A percentile compares a stretch with the other conserved stretches of the same genome.
Evolutionary conservation across 2,329 filamentous ascomycete species (phyloP).

Genomic region (Penicillium sp.): DNA sequence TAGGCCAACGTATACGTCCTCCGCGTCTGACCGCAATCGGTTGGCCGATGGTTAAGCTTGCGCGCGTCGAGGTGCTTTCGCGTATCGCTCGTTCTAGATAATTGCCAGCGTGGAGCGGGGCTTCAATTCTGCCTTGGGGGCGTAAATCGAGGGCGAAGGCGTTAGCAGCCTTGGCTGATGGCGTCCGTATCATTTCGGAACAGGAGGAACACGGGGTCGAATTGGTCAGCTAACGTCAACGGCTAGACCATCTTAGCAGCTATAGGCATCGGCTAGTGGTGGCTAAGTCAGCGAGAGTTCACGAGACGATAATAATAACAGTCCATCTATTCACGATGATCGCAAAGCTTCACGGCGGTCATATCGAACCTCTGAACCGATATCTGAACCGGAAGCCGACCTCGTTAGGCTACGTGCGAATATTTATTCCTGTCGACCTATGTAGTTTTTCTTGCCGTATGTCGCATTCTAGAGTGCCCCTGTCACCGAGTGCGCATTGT

Average conservation of each 20-base stretch:
- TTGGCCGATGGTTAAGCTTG: too few relatives aligned
- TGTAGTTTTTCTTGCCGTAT: too few relatives aligned
- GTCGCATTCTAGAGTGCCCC: too few relatives aligned
- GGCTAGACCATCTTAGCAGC: neutral
- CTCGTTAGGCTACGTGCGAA: too few relatives aligned
- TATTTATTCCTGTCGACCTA: too few relatives aligned
- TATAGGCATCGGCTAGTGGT: neutral
- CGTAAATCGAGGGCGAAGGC: too few relatives aligned
- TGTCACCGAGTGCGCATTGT: too few relatives aligned
- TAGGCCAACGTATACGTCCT: too few relatives aligned
- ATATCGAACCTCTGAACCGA: neutral
- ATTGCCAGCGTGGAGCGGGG: neutral
- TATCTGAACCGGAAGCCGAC: too few relatives aligned
- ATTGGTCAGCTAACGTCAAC: neutral
- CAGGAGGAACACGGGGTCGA: neutral
- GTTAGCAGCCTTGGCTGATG: too few relatives aligned
- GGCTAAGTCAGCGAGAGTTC: neutral
- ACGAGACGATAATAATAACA: neutral
- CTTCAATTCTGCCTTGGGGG: neutral
- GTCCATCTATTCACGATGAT: neutral
- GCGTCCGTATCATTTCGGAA: constrained; percentile 1
- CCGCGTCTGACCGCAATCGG: too few relatives aligned
- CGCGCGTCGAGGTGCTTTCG: too few relatives aligned
- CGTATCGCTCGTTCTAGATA: neutral
- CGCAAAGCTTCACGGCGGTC: neutral